Evolutionary conservation across 179 eudicot genomes (phyloP).

Genomic region (Pouteria campechiana): DNA sequence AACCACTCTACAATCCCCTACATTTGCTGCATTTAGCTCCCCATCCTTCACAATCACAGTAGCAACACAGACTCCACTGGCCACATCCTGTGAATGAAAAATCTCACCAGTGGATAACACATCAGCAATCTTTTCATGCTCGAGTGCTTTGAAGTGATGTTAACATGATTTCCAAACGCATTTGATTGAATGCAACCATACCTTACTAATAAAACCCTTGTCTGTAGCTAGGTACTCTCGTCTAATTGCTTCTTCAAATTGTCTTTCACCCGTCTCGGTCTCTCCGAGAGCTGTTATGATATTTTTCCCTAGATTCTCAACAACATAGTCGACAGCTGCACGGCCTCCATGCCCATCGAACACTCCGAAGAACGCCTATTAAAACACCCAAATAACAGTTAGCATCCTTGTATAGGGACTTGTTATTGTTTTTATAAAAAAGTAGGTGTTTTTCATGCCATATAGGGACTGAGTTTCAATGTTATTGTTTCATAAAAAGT

Average conservation of each 20-base stretch:
- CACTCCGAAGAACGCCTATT: constrained; percentile 43
- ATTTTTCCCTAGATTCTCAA: constrained; percentile 34
- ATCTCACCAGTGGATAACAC: too few species aligned
- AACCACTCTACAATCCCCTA: constrained; percentile 49
- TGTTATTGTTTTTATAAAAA: neutral
- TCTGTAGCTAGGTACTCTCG: constrained; percentile 32
- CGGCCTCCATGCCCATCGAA: constrained; percentile 60
- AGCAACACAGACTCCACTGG: constrained; percentile 49
- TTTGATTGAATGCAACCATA: too few species aligned
- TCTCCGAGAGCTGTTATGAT: too few species aligned
- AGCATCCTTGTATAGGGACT: too few species aligned
- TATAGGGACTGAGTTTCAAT: too few species aligned
- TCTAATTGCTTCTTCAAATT: constrained; percentile 23
- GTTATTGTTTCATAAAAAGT: too few species aligned
- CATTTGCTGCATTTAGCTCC: constrained; percentile 31
- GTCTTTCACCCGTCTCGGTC: constrained; percentile 1
- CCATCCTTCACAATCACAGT: constrained; percentile 33
- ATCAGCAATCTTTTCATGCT: too few species aligned
- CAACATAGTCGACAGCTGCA: constrained; percentile 39
- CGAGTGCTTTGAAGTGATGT: too few species aligned
- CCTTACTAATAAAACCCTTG: constrained; percentile 37
- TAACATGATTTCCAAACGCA: too few species aligned
- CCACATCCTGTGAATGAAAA: constrained; percentile 26
- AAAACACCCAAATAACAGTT: neutral
- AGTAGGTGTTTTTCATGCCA: too few species aligned